phyloP scores from a whole-genome alignment of 2,329 filamentous ascomycete genomes.

The Pseudodiploospora longispora region DNA sequence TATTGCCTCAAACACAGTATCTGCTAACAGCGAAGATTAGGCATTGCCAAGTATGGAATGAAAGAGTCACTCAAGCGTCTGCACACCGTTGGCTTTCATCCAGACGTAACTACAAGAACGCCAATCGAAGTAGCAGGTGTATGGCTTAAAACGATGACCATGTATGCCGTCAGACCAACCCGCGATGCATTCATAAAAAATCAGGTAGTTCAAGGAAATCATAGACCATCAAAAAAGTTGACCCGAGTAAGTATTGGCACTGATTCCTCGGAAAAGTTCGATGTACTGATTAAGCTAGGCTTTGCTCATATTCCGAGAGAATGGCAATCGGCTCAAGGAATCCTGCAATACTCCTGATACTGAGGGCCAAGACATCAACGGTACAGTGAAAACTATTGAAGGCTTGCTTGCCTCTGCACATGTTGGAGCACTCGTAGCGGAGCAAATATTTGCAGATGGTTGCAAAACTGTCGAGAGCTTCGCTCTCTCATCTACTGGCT shows the following conservation, averaged over 20 bases:
- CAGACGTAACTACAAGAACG: constrained; percentile 9
- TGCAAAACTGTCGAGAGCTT: constrained; percentile 14
- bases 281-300: too few species aligned
- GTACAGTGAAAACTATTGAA: too few species aligned
- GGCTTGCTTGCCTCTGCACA: not conserved
- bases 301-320: too few species aligned
- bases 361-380: too few species aligned
- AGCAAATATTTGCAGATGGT: constrained; percentile 15
- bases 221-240: too few species aligned
- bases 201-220: too few species aligned
- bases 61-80: constrained; percentile 8
- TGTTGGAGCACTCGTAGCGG: constrained; percentile 12
- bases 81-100: constrained; percentile 10
- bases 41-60: constrained; percentile 10
- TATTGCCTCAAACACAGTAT: not conserved
- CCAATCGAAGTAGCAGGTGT: constrained; percentile 3
- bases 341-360: too few species aligned
- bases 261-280: too few species aligned
- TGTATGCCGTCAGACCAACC: not conserved
- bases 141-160: not conserved
- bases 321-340: too few species aligned
- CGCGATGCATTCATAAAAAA: not conserved
- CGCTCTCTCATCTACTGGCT: constrained; percentile 13
- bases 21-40: not conserved
- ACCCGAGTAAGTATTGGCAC: too few species aligned